Conservation (phyloP, 306 rosid species). For the Rubus idaeus region DNA sequence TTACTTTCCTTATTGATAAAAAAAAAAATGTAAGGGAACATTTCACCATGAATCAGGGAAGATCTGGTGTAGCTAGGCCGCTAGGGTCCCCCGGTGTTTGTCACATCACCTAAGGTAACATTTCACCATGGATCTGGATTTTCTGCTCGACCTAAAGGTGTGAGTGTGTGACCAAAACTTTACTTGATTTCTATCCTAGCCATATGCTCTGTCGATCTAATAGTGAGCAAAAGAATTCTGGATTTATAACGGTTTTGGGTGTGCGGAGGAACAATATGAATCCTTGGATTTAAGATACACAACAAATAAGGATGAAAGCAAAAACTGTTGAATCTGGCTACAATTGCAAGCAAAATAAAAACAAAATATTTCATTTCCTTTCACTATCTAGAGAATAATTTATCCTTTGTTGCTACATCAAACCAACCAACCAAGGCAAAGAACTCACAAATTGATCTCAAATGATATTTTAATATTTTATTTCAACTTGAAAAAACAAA, state of each 20-base stretch:
- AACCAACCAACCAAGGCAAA: background rate
- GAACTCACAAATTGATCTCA: slow-evolving; percentile 1
- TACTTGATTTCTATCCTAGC: background rate
- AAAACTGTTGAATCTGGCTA: background rate
- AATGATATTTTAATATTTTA: background rate
- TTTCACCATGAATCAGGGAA: too few species aligned
- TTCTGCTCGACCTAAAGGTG: too few species aligned
- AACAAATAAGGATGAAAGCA: background rate
- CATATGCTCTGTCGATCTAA: too few species aligned
- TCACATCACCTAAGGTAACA: background rate
- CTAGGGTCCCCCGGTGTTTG: background rate
- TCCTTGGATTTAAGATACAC: background rate
- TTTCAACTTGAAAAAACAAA: slow-evolving; percentile 9
- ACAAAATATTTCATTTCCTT: background rate
- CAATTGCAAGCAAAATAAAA: background rate
- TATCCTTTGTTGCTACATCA: background rate
- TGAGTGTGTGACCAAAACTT: too few species aligned
- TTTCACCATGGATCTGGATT: background rate
- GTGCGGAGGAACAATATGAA: background rate
- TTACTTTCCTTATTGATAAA: too few species aligned
- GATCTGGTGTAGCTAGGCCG: too few species aligned
- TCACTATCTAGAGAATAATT: background rate
- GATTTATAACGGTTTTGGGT: background rate
- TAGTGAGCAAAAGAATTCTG: too few species aligned
- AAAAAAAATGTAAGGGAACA: too few species aligned